Evolutionary conservation across 306 rosid genomes (phyloP), one percentile per base, ranked within the genome.

Genomic region (Bauhinia variegata): DNA sequence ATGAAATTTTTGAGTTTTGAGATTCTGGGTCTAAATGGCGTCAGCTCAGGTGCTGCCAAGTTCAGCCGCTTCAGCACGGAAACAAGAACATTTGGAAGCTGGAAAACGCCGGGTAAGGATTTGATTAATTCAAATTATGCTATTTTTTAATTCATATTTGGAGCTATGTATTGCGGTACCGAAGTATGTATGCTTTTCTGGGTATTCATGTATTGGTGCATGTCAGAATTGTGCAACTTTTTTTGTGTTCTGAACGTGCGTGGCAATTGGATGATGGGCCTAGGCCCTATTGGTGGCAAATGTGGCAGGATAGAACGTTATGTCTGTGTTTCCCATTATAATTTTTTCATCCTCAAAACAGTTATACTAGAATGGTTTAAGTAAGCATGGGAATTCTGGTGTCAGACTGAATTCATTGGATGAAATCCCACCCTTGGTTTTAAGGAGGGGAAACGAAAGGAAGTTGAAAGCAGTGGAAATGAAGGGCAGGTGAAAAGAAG

Each of bases 41-140:
- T 88, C 98, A 69, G 96, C 97, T 75, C 97, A 89, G 90, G 98
- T 88, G 70, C 79, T 89, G 74, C 82, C 92, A 17, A 84, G 72
- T 64, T 75, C 91, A 42, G 82, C 79, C 76, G 72, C 88, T 31
- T 82, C 95, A 7, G 75, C 88, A 56, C 76, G 82, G 78, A 93
- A 93, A 70, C 86, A 86, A 63, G 95, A 90, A 78, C 95, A 82
- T 85, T 91, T 95, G 72, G 87, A 86, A 82, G 99, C 97, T 73
- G 99, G 99, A 63, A 95, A 86, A 78, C 95, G 95, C 51, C 87
- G 95, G 90, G 99, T 93, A 80, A 7, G 78, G 59, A 47, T 83
- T 74, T 33, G n/a, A 31, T 71, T 61, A 15, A 31, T 33, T 19
- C 67, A 32, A 51, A 11, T 11, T 11, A 43, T 52, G n/a, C 32